Percentiles rank a stretch among this genome's conserved stretches.
Conservation (phyloP, 306 rosid genomes). For the Prunus fruticosa region DNA sequence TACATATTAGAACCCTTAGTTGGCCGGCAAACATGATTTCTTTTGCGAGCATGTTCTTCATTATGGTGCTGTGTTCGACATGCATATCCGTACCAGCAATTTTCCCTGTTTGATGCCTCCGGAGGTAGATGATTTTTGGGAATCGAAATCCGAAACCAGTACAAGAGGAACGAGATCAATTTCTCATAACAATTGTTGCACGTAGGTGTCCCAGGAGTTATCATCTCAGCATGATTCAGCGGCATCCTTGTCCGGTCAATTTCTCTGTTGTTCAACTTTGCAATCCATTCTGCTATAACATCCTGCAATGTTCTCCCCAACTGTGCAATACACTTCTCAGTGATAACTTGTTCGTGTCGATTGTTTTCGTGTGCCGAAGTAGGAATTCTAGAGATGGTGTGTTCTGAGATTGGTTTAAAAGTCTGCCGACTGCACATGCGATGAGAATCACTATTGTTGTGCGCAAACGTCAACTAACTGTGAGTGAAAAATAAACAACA, state of each 20-base stretch:
- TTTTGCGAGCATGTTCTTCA: slow-evolving; percentile 73
- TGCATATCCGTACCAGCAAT: slow-evolving; percentile 96
- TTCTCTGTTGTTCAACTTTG: slow-evolving; percentile 61
- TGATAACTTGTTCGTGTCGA: slow-evolving; percentile 73
- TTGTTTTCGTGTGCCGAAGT: slow-evolving; percentile 67
- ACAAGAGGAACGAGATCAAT: slow-evolving; percentile 76
- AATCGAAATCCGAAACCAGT: slow-evolving; percentile 77
- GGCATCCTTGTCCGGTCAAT: slow-evolving; percentile 68
- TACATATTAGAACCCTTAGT: slow-evolving; percentile 41
- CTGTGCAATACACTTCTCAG: slow-evolving; percentile 65
- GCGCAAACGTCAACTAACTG: too few relatives aligned
- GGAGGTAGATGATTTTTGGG: slow-evolving; percentile 56
- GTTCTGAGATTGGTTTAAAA: slow-evolving; percentile 62
- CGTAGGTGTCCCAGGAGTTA: slow-evolving; percentile 47
- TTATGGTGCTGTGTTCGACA: slow-evolving; percentile 90
- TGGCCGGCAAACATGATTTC: slow-evolving; percentile 88
- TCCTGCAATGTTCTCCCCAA: slow-evolving; percentile 87
- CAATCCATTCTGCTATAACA: slow-evolving; percentile 68
- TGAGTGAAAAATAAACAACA: too few relatives aligned
- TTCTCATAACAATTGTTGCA: slow-evolving; percentile 80
- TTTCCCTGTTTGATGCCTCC: slow-evolving; percentile 57
- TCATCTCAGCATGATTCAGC: slow-evolving; percentile 57
- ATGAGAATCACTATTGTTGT: slow-evolving; percentile 38
- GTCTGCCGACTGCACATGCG: slow-evolving; percentile 62
- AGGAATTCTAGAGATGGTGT: slow-evolving; percentile 59